Conservation (phyloP, 768 basidiomycete genomes). For the Mycena rosella region DNA sequence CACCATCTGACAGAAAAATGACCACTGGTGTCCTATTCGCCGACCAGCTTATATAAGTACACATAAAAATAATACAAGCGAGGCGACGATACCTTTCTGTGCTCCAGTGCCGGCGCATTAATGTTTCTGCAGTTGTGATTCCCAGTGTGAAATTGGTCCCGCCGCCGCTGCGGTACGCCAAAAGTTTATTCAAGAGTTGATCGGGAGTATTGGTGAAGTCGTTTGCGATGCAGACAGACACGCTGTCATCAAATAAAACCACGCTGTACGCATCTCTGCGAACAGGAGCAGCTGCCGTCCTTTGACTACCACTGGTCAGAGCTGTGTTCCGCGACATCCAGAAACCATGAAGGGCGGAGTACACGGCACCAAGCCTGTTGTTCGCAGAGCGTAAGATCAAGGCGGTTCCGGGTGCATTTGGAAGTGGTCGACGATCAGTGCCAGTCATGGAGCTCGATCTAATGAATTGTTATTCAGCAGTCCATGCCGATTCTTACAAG, state of each 20-base stretch:
- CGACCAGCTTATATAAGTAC: neutral
- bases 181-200: slow-evolving; percentile 52
- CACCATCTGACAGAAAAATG: slow-evolving; percentile 70
- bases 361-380: slow-evolving; percentile 66
- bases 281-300: slow-evolving; percentile 8
- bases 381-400: slow-evolving; percentile 34
- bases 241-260: slow-evolving; percentile 54
- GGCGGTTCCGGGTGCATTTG: slow-evolving; percentile 53
- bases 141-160: slow-evolving; percentile 62
- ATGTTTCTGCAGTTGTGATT: slow-evolving; percentile 44
- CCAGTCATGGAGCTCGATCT: slow-evolving; percentile 62
- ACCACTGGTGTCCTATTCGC: slow-evolving; percentile 56
- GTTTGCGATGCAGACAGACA: slow-evolving; percentile 48
- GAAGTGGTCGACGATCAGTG: slow-evolving; percentile 55
- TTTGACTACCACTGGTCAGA: slow-evolving; percentile 11
- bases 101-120: slow-evolving; percentile 63
- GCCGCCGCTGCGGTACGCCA: slow-evolving; percentile 42
- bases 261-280: slow-evolving; percentile 50
- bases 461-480: neutral
- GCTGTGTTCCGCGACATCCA: slow-evolving; percentile 39
- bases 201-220: slow-evolving; percentile 62
- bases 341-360: slow-evolving; percentile 46
- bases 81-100: slow-evolving; percentile 56
- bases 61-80: too few species aligned
- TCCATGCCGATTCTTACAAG: neutral